Conservation (phyloP, 2,329 filamentous ascomycete species). For the Cladobotryum protrusum region DNA sequence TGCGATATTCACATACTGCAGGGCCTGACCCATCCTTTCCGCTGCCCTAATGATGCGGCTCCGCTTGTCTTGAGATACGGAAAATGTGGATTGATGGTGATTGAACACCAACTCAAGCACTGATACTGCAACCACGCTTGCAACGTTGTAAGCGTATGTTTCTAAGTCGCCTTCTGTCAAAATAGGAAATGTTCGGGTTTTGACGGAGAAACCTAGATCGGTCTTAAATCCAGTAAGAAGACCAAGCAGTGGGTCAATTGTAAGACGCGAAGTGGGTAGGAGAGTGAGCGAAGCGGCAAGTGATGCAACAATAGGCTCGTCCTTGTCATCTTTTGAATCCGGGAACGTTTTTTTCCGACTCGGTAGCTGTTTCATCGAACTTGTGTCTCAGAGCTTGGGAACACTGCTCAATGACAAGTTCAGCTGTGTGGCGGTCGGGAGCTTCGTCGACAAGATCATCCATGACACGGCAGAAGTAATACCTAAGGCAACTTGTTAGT, state of each 20-base stretch:
- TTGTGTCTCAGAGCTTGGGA: neutral
- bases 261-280: neutral
- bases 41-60: slow-evolving; percentile 47
- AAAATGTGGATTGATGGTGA: slow-evolving; percentile 34
- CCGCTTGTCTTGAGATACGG: neutral
- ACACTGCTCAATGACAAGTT: neutral
- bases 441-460: slow-evolving; percentile 69
- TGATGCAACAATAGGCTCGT: neutral
- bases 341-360: slow-evolving; percentile 34
- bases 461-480: slow-evolving; percentile 67
- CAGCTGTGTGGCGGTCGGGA: slow-evolving; percentile 26
- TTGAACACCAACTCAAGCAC: slow-evolving; percentile 61
- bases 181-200: slow-evolving; percentile 45
- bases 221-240: slow-evolving; percentile 64
- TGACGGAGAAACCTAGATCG: slow-evolving; percentile 50
- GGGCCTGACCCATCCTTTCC: slow-evolving; percentile 61
- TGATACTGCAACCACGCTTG: slow-evolving; percentile 64
- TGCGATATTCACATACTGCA: slow-evolving; percentile 75
- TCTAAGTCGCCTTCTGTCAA: slow-evolving; percentile 51
- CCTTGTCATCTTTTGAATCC: neutral
- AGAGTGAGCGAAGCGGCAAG: neutral
- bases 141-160: slow-evolving; percentile 60
- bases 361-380: slow-evolving; percentile 22
- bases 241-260: slow-evolving; percentile 50
- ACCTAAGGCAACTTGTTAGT: slow-evolving; percentile 33